Base-by-base conservation (phyloP, 768 basidiomycete species). In the Mycena olivaceomarginata region DNA sequence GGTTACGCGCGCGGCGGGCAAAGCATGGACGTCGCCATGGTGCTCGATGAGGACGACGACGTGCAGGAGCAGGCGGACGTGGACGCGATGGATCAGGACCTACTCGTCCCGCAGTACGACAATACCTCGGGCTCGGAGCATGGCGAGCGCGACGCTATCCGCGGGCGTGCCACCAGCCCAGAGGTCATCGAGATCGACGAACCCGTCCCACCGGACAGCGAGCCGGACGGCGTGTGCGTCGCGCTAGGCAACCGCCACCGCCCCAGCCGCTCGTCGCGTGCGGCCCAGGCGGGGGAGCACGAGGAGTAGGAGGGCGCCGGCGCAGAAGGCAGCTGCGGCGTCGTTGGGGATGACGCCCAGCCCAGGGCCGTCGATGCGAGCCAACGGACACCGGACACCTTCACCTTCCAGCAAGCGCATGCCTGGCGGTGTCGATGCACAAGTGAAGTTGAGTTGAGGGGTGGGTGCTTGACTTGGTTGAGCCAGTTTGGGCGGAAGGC, bases 81-180 rank as follows among this genome's bases (percentile, higher is more conserved):
- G 0, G 94, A 94, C 82, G 93, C 92, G 39, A 94, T 94, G 94
- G 94, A 95, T 77, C 93, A 95, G 83, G 94, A 92, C 80, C 83
- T 92, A 57, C 67, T 70, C n/a, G 22, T 67, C 22, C 76, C 72
- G 22, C 41, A 45, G 13, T 70, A 63, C 9, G 72, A 73, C 37
- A 59, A 60, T 18, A 60, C 45, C 15, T 70, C 69, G 43, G 68
- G 67, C 39, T 69, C 71, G 37, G 76, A 73, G 39, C 67, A 15
- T 46, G 66, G 40, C 16, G 76, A 77, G 37, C 74, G 11, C 48
- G 46, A 37, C 6, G 48, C 31, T 18, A 18, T 31, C 20, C 31
- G 39, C 4, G 41, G 39, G 12, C 39, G 45, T 18, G 16, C 2
- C 7, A 45, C 63, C 4, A 74, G 65, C 45, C 53, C 67, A 20